A percentile compares a stretch with the other conserved stretches of the same genome.
phyloP scores from a whole-genome alignment of 2,329 filamentous ascomycete species.

The Arachnopeziza araneosa region DNA sequence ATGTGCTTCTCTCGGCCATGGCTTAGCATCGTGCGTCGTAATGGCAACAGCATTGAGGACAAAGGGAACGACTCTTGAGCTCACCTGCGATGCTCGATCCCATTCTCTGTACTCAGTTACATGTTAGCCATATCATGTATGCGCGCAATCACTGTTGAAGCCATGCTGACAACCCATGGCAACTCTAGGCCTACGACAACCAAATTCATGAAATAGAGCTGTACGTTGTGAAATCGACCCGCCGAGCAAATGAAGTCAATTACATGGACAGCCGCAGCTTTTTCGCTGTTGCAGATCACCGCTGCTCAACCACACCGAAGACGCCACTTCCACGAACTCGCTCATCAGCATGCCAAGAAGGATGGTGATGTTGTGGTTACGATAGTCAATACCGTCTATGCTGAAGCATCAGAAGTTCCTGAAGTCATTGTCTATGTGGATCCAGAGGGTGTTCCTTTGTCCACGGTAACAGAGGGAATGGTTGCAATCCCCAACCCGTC shows the following conservation, averaged over 20 bases:
- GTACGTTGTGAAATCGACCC: conserved; percentile 5
- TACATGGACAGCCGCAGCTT: conserved; percentile 32
- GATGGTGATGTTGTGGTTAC: conserved; percentile 24
- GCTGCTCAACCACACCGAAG: conserved; percentile 35
- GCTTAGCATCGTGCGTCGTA: neutral
- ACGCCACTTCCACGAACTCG: conserved; percentile 23
- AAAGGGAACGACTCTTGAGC: neutral
- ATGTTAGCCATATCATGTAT: neutral
- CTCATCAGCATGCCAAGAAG: conserved; percentile 22
- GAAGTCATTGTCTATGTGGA: conserved; percentile 58
- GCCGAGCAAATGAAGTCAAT: conserved; percentile 40
- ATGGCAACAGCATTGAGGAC: neutral
- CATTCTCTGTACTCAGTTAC: neutral
- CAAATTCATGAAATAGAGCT: conserved; percentile 13
- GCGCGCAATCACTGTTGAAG: neutral
- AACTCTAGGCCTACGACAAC: neutral
- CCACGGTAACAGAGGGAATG: conserved; percentile 32
- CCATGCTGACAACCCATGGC: neutral
- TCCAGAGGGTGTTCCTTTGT: conserved; percentile 46
- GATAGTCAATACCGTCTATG: conserved; percentile 33
- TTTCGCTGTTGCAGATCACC: conserved; percentile 36
- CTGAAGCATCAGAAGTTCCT: conserved; percentile 33
- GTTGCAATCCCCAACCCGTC: neutral
- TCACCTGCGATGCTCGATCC: neutral
- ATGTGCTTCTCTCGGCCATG: neutral